Evolutionary conservation across 768 basidiomycete genomes (phyloP), one percentile per base, ranked within the genome.

Genomic region (Tylopilus felleus): DNA sequence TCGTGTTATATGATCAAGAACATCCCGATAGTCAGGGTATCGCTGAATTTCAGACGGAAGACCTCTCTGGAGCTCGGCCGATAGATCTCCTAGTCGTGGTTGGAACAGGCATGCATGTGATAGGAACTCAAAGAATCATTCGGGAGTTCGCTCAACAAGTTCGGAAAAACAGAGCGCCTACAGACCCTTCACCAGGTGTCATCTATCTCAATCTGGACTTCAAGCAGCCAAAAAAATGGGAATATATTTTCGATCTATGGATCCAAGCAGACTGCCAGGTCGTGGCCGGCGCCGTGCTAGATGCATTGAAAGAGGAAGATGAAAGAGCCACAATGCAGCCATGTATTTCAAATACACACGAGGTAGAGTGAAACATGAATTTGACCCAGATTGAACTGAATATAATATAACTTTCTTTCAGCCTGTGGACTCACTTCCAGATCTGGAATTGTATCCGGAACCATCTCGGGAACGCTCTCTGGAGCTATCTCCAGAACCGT

Each of bases 71-170:
- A 19, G 3, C 3, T 8, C 23, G 5, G 1, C 16, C 0, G 0
- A 21, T 59, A 17, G 57, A 60, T 48, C 48, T 59, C 3, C 25
- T 59, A 8, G 8, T 59, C 0, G 48, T 60, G 25, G 57, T 60
- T 0, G 48, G 60, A 49, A 60, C 45, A 1, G 53, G 60, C 2
- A 60, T 60, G 51, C 48, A 59, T 27, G 45, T 60, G 4, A 28
- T 53, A 8, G 60, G 53, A 45, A 60, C 57, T 22, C 60, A 51
- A 36, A 55, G 47, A 42, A 43, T 60, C 2, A 40, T 49, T 17
- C 13, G 19, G n/a, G 27, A 39, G 38, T 49, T 49, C 9, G 25
- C 48, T 6, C 3, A 16, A 21, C 2, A 21, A 5, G 27, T 22
- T 16, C 38, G 14, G 4, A 29, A 27, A n/a, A 25, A 38, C 23